A percentile compares a stretch with the other conserved stretches of the same genome.
These are phyloP conservation scores for Nannochloropsis gaditana DNA, from an alignment of 108 stramenopile genomes.

Conservation along the genomic window DNA sequence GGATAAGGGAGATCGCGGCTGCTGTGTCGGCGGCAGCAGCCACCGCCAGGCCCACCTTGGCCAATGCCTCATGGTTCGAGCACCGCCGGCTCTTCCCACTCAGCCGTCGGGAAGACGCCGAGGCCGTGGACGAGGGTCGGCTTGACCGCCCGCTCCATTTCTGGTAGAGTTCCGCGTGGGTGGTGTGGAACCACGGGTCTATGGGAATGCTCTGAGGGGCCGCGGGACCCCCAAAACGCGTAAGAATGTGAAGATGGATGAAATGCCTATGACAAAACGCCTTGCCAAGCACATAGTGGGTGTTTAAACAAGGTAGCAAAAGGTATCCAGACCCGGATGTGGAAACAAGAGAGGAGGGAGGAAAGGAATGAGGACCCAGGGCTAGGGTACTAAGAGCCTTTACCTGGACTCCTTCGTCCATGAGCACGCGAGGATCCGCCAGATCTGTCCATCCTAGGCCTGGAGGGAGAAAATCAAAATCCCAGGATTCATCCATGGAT, in stretches of 20 bases:
- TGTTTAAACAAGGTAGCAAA: not conserved
- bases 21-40: not conserved
- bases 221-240: not conserved
- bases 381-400: not conserved
- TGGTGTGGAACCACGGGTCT: not conserved
- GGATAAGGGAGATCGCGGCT: not conserved
- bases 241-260: not conserved
- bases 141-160: not conserved
- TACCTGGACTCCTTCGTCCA: not conserved
- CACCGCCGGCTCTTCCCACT: not conserved
- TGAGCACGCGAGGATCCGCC: not conserved
- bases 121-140: not conserved
- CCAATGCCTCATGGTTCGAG: not conserved
- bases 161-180: not conserved
- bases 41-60: not conserved
- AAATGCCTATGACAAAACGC: not conserved
- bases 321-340: too few species aligned
- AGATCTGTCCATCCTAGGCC: conserved; percentile 14
- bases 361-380: not conserved
- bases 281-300: not conserved
- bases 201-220: not conserved
- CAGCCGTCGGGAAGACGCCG: not conserved
- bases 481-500: not conserved
- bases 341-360: too few species aligned
- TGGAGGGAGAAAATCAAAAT: not conserved